These are phyloP conservation scores for Pseudotsuga menziesii DNA, from an alignment of 75 land plant species.

Conservation along the genomic window DNA sequence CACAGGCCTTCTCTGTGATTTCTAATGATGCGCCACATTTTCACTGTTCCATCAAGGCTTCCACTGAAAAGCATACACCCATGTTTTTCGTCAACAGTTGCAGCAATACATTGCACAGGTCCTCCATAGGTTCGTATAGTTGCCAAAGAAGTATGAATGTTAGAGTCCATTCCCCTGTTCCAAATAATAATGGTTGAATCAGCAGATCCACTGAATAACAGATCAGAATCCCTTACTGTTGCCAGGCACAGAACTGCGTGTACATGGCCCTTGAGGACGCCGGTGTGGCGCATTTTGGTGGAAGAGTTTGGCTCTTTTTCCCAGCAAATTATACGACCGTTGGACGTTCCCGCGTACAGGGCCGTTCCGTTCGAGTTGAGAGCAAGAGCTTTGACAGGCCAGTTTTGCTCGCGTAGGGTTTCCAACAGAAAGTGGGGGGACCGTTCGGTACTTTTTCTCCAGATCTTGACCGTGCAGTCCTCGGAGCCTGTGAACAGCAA, in stretches of 20 bases:
- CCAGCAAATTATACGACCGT: conserved; percentile 60
- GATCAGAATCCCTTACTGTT: conserved; percentile 15
- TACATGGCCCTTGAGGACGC: conserved; percentile 53
- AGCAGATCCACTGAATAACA: conserved; percentile 70
- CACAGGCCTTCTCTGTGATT: too few species aligned
- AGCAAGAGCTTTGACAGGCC: conserved; percentile 61
- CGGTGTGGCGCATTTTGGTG: conserved; percentile 24
- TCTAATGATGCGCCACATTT: conserved; percentile 31
- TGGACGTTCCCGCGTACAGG: conserved; percentile 66
- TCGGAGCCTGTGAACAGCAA: conserved; percentile 50
- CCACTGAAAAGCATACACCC: conserved; percentile 40
- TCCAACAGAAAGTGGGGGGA: not conserved
- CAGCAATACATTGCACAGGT: conserved; percentile 70
- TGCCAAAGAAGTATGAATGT: conserved; percentile 21
- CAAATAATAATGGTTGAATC: conserved; percentile 71
- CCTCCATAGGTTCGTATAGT: conserved; percentile 60
- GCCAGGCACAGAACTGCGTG: conserved; percentile 70
- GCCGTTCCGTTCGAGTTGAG: conserved; percentile 22
- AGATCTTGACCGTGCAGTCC: conserved; percentile 49
- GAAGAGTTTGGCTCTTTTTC: conserved; percentile 12
- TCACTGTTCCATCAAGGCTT: conserved; percentile 51
- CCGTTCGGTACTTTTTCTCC: conserved; percentile 21
- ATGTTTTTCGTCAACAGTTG: conserved; percentile 16
- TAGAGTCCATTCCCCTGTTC: conserved; percentile 20
- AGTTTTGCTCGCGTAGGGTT: not conserved